Evolutionary conservation across 495 filamentous ascomycete species (phyloP), one percentile per base, ranked within the genome.

Genomic region (Chaetomium fimeti): DNA sequence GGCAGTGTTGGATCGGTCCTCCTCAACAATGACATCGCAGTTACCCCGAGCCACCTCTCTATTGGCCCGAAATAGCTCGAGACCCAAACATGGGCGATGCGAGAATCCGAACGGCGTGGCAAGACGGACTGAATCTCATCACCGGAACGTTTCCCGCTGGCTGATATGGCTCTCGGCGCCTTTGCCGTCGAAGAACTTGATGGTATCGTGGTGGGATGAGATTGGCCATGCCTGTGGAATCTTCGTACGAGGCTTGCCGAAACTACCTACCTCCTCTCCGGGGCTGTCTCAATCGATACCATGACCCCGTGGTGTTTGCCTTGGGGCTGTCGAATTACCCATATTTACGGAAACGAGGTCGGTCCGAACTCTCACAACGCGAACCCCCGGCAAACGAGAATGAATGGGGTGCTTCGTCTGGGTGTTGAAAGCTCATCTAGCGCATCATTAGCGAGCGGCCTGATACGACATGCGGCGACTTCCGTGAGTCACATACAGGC

Each of bases 401-500:
- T 9, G 5, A 43, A 43, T 36, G 32, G 32, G 7, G 32, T 36
- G 32, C 40, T 13, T 43, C 40, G 5, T 43, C 2, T 43, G 40
- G 40, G 40, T 3, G 15, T 43, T 36, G 32, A 9, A 18, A 43
- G 40, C 2, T 13, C 15, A 18, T 18, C 15, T 1, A 43, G 40
- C 25, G 29, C 9, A n/a, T 7, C 47, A 24, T 24, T 12, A 36
- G 32, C 32, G 32, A 11, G 47, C 47, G 20, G 20, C 11, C 18
- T 24, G 45, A 24, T 49, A 15, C 15, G 12, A 7, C 57, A 2
- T 8, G 16, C 25, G 24, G 16, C 16, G 25, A 32, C 25, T 38
- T 36, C 18, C 27, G 32, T 62, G 60, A 62, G 48, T 54, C 48
- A 54, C 59, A n/a, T 24, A 45, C 22, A 13, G 48, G 15, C 47